These are phyloP conservation scores for Candida sp. DNA, from an alignment of 1,139 yeast genomes.

Conservation along the genomic window DNA sequence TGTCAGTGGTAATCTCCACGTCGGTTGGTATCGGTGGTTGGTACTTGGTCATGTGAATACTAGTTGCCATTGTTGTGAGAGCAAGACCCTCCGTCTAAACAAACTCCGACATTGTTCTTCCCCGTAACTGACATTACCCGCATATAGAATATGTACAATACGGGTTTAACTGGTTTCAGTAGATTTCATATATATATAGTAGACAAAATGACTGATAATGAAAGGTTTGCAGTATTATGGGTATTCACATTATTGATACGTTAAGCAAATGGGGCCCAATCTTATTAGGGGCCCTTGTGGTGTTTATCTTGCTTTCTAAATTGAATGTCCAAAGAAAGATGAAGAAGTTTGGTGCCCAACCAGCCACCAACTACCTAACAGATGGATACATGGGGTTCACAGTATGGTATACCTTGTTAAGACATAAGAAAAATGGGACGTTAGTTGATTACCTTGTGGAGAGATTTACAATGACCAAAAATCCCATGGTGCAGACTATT, in stretches of 20 bases:
- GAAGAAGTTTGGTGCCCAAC: conserved; percentile 18
- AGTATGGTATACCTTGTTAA: conserved; percentile 3
- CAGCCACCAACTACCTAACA: conserved; percentile 5
- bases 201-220: too few relatives aligned
- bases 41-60: too few relatives aligned
- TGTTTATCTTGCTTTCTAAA: conserved; percentile 5
- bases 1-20: too few relatives aligned
- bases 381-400: conserved; percentile 24
- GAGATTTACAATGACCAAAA: conserved; percentile 9
- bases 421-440: conserved; percentile 15
- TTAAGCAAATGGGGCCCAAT: conserved; percentile 1
- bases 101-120: not conserved
- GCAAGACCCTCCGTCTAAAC: not conserved
- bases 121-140: not conserved
- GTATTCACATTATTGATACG: not conserved
- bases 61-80: too few relatives aligned
- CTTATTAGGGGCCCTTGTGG: conserved; percentile 3
- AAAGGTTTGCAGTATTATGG: not conserved
- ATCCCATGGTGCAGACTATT: conserved; percentile 11
- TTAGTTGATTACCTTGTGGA: conserved; percentile 16
- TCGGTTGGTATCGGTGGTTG: too few relatives aligned
- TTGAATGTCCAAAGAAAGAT: conserved; percentile 6
- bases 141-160: not conserved
- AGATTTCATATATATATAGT: not conserved
- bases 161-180: not conserved